A percentile compares a stretch with the other conserved stretches of the same genome.
Conservation (phyloP, 208 protist species). For the Leishmania tropica region DNA sequence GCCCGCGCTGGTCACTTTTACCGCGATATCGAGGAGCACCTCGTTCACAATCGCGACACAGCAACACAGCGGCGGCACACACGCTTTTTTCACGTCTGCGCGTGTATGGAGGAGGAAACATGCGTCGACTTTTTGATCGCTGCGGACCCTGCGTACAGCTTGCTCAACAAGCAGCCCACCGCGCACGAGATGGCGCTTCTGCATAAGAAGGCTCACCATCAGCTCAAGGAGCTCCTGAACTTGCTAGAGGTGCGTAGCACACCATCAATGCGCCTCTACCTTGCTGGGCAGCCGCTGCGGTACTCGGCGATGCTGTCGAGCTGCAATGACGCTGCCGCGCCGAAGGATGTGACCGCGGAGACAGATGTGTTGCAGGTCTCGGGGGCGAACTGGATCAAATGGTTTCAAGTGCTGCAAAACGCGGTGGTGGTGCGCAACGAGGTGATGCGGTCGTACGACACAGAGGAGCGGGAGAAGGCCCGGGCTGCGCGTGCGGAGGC, state of each 20-base stretch:
- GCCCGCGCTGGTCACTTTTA: slow-evolving; percentile 35
- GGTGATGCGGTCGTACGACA: slow-evolving; percentile 69
- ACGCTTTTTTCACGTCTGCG: slow-evolving; percentile 85
- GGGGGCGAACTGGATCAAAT: slow-evolving; percentile 74
- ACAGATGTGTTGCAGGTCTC: slow-evolving; percentile 49
- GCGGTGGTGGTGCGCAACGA: slow-evolving; percentile 80
- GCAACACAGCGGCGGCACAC: slow-evolving; percentile 54
- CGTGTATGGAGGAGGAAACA: slow-evolving; percentile 67
- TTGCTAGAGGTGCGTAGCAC: slow-evolving; percentile 72
- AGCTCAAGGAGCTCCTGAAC: slow-evolving; percentile 66
- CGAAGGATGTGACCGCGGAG: slow-evolving; percentile 24
- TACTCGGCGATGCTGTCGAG: slow-evolving; percentile 41
- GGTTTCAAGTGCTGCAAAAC: slow-evolving; percentile 65
- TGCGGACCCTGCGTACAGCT: slow-evolving; percentile 55
- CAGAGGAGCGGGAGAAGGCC: slow-evolving; percentile 43
- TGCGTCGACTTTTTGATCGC: slow-evolving; percentile 66
- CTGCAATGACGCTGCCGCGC: slow-evolving; percentile 12
- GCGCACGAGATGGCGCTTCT: slow-evolving; percentile 50
- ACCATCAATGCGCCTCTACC: slow-evolving; percentile 78
- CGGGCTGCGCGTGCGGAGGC: slow-evolving; percentile 48
- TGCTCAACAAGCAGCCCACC: slow-evolving; percentile 55
- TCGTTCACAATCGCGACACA: slow-evolving; percentile 43
- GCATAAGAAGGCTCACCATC: slow-evolving; percentile 58
- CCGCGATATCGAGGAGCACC: slow-evolving; percentile 44
- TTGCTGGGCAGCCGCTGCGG: slow-evolving; percentile 57